A percentile compares a stretch with the other conserved stretches of the same genome.
Evolutionary conservation across 208 protist species (phyloP).

Genomic region (Leishmania braziliensis): DNA sequence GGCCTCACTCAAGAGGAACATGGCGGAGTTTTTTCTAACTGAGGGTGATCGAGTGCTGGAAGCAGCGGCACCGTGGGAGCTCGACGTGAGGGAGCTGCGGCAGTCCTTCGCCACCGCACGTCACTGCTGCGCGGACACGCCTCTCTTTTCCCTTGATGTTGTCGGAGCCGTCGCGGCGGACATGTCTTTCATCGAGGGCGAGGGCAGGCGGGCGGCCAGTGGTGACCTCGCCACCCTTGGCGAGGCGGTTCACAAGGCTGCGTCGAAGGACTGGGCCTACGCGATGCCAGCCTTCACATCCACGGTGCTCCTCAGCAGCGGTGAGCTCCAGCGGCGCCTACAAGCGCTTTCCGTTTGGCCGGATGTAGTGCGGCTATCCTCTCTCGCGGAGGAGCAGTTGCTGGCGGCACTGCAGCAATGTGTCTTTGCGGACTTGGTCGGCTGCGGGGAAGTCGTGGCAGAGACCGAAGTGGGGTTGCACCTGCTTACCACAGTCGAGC

Average conservation of each 20-base stretch:
- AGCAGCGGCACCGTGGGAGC: slow-evolving; percentile 40
- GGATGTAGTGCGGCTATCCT: slow-evolving; percentile 19
- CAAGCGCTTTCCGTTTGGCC: background rate
- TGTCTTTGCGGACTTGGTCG: slow-evolving; percentile 18
- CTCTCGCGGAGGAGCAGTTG: slow-evolving; percentile 19
- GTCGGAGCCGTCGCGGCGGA: slow-evolving; percentile 23
- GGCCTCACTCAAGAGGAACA: slow-evolving; percentile 14
- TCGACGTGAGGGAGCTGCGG: slow-evolving; percentile 9
- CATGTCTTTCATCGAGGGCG: slow-evolving; percentile 49
- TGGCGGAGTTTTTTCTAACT: slow-evolving; percentile 50
- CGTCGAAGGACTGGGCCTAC: slow-evolving; percentile 52
- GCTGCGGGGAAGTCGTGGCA: slow-evolving; percentile 11
- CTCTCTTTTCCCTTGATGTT: slow-evolving; percentile 16
- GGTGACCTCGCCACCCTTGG: slow-evolving; percentile 40
- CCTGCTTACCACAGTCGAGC: slow-evolving; percentile 35
- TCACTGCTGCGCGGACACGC: background rate
- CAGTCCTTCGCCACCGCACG: background rate
- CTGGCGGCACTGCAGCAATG: slow-evolving; percentile 18
- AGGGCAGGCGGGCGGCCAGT: slow-evolving; percentile 30
- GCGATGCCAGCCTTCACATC: slow-evolving; percentile 76
- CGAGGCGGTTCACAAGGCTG: slow-evolving; percentile 43
- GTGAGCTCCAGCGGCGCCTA: slow-evolving; percentile 16
- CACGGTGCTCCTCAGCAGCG: slow-evolving; percentile 23
- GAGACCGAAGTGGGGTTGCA: slow-evolving; percentile 5
- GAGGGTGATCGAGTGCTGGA: slow-evolving; percentile 33